Evolutionary conservation across 208 protist genomes (phyloP), one percentile per base, ranked within the genome.

Genomic region (Leishmania amazonensis): DNA sequence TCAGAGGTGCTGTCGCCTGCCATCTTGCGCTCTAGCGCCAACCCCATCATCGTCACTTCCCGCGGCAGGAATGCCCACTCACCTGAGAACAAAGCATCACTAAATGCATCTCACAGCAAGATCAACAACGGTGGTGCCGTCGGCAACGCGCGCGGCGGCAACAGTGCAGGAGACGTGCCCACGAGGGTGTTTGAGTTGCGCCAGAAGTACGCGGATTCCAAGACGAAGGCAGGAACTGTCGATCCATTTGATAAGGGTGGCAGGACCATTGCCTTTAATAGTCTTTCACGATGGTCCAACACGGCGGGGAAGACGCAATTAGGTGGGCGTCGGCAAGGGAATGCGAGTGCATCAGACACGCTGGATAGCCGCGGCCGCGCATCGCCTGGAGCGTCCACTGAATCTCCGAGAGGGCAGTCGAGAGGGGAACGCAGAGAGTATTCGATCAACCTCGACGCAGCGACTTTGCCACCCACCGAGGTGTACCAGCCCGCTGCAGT

Each of bases 171-270:
- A 24, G 47, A 24, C 81, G 38, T 72, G 6, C 81, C 7, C 57
- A 60, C 62, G 21, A 75, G 57, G 0, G 75, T 84, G 68, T 31
- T 76, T 28, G 81, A 77, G 54, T 45, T 76, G 13, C 76, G 58
- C 31, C 81, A 60, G 58, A 76, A 64, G 45, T 76, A 40, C 58
- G 75, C 76, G 45, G 13, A 51, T 28, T 45, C 45, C 15, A 60
- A 19, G 28, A 38, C 49, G 72, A 57, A 76, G 51, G 31, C 72
- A 28, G 49, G 38, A 1, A 42, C 49, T 54, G 31, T 45, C 21
- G 49, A 62, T 76, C 38, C 4, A 8, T 45, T 47, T 19, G 72
- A 60, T 11, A 54, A 28, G 49, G n/a, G 31, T 60, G 72, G 11
- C n/a, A 21, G 47, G 21, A 3, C 9, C 51, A 28, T 38, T 60